Evolutionary conservation across 257 asterid genomes (phyloP), one percentile per base, ranked within the genome.

Genomic region (Solanum rostratum): DNA sequence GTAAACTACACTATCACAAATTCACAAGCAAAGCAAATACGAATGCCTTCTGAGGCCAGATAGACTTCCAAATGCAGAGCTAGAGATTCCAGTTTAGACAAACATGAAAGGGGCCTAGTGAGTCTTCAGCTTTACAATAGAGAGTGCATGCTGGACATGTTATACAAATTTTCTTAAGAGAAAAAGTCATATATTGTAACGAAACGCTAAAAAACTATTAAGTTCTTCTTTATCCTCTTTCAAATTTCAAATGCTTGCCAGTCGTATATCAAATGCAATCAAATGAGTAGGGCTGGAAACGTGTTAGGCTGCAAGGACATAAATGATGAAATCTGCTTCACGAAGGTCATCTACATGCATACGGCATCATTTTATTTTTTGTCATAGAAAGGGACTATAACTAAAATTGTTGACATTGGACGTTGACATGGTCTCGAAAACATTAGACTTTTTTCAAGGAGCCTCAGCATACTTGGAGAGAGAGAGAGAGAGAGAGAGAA

Each of bases 401-500:
- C 33, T 27, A 78, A 50, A 49, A 16, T 27, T 78, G 43, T 50
- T 78, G 63, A 78, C 24, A 24, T 24, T 46, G 41, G 81, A 46
- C 81, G 24, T n/a, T 43, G 80, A 12, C 37, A 43, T 10, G 49
- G 27, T 78, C 43, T 29, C 15, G 46, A 78, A 63, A 50, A 11
- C 50, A 14, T 66, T 8, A 29, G 73, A 76, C 22, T 27, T 76
- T 27, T 27, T 46, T 18, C 41, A 2, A 29, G 46, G 46, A 78
- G 63, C 46, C 82, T 78, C 43, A 29, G 82, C n/a, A 45, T 12
- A 43, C 59, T 74, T 45, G 46, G 10, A 57, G 54, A 55, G 63
- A 55, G 54, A 55, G 54, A 22, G 45, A 57, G 68, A 81, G 82
- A 84, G 81, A 39, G 52, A 86, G 65, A 82, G 63, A 82, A 95